These are phyloP conservation scores for Termitomyces heimii DNA, from an alignment of 768 basidiomycete genomes.

Conservation along the genomic window DNA sequence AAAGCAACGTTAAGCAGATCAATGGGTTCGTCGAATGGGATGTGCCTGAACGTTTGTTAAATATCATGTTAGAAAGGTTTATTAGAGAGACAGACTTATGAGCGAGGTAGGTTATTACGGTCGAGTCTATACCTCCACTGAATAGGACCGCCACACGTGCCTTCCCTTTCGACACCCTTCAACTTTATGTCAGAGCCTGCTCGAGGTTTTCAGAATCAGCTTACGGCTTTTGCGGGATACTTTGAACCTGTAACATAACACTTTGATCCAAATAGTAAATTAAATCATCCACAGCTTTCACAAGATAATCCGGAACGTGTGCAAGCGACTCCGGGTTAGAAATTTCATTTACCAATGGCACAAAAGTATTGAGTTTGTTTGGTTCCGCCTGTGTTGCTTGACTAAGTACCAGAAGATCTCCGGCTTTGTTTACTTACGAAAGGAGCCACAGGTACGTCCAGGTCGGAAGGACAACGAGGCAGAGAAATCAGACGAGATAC, in stretches of 20 bases:
- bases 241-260: conserved; percentile 58
- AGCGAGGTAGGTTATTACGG: conserved; percentile 75
- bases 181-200: not conserved
- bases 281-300: conserved; percentile 40
- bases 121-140: conserved; percentile 94
- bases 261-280: conserved; percentile 56
- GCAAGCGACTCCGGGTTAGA: conserved; percentile 31
- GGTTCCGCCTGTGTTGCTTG: conserved; percentile 34
- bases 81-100: conserved; percentile 44
- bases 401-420: not conserved
- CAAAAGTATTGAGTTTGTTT: conserved; percentile 35
- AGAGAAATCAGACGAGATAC: conserved; percentile 9
- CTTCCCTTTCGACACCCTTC: conserved; percentile 23
- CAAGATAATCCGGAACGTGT: conserved; percentile 37
- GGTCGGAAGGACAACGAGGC: conserved; percentile 8
- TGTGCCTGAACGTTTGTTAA: conserved; percentile 42
- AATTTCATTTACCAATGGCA: conserved; percentile 39
- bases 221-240: conserved; percentile 53
- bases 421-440: conserved; percentile 22
- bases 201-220: conserved; percentile 10
- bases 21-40: conserved; percentile 75
- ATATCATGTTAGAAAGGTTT: not conserved
- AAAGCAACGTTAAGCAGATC: conserved; percentile 93
- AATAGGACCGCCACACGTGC: conserved; percentile 82
- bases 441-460: not conserved